phyloP scores from a whole-genome alignment of 192 early-diverging fungal species.

The Backusella sp. region DNA sequence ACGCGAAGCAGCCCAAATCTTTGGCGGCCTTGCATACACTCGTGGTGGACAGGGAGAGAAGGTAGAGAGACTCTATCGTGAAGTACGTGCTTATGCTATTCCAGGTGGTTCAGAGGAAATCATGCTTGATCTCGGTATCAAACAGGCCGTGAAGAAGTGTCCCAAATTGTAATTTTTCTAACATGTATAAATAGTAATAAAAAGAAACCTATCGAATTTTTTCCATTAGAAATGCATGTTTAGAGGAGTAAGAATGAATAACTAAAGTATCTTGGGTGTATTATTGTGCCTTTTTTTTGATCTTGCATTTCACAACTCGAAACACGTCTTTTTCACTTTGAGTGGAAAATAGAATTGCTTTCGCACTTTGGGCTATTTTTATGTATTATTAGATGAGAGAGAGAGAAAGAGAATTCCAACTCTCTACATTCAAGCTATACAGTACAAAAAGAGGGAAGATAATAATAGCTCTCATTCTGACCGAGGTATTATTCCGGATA shows the following conservation, averaged over 20 bases:
- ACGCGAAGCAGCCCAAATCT: constrained; percentile 85
- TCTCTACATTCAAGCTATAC: no score
- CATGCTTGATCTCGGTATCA: constrained; percentile 81
- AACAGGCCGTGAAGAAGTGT: constrained; percentile 64
- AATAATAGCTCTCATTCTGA: no score
- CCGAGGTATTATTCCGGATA: no score
- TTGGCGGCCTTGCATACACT: constrained; percentile 78
- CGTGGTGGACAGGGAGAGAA: constrained; percentile 69
- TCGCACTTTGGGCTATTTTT: no score
- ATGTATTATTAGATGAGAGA: no score
- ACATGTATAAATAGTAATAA: neutral
- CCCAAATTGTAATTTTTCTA: neutral
- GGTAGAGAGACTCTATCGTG: constrained; percentile 82
- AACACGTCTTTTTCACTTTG: no score
- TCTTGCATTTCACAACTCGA: neutral
- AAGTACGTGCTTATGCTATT: constrained; percentile 83
- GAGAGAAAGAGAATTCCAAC: no score
- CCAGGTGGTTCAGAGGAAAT: constrained; percentile 85
- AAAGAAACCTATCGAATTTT: neutral
- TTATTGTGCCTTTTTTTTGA: neutral
- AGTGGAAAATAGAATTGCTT: no score
- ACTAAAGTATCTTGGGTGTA: no score
- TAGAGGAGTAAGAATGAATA: no score
- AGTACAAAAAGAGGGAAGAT: no score
- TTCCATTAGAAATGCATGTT: neutral